phyloP scores from a whole-genome alignment of 31 red algal species.

The Odonthalia washingtoniensis region DNA sequence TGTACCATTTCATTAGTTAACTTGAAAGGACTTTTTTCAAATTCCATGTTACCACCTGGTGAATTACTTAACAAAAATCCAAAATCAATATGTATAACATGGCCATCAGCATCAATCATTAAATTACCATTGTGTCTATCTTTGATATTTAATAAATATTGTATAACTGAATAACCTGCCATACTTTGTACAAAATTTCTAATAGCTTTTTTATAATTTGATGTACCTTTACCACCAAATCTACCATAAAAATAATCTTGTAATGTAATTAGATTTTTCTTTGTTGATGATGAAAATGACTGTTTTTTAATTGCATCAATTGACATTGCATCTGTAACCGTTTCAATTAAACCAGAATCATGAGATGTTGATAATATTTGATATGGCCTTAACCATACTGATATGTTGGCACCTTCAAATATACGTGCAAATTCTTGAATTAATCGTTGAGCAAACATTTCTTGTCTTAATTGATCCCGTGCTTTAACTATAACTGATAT shows the following conservation, averaged over 20 bases:
- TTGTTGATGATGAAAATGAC: slow-evolving; percentile 19
- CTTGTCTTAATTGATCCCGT: slow-evolving; percentile 95
- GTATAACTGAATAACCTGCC: slow-evolving; percentile 96
- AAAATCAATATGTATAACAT: slow-evolving; percentile 98
- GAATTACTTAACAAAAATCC: slow-evolving; percentile 98
- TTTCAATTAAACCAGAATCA: slow-evolving; percentile 96
- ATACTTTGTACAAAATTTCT: slow-evolving; percentile 95
- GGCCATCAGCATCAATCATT: slow-evolving; percentile 92
- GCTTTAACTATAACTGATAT: slow-evolving; percentile 96
- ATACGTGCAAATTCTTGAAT: slow-evolving; percentile 90
- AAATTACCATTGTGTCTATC: slow-evolving; percentile 99
- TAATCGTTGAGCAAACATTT: slow-evolving; percentile 96
- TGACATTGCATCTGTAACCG: slow-evolving; percentile 82
- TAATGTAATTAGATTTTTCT: slow-evolving; percentile 81
- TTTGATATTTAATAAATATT: slow-evolving; percentile 95
- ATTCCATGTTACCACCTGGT: slow-evolving; percentile 94
- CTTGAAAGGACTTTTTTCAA: slow-evolving; percentile 99
- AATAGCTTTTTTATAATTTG: slow-evolving; percentile 81
- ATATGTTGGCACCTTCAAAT: slow-evolving; percentile 76
- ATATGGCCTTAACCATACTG: slow-evolving; percentile 93
- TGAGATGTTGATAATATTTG: slow-evolving; percentile 87
- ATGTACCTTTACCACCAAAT: slow-evolving; percentile 85
- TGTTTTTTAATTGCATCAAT: slow-evolving; percentile 95
- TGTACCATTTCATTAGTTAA: slow-evolving; percentile 94
- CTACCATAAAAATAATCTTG: slow-evolving; percentile 92